Base-by-base conservation (phyloP, 148 eudicot genomes). In the Cornus florida region DNA sequence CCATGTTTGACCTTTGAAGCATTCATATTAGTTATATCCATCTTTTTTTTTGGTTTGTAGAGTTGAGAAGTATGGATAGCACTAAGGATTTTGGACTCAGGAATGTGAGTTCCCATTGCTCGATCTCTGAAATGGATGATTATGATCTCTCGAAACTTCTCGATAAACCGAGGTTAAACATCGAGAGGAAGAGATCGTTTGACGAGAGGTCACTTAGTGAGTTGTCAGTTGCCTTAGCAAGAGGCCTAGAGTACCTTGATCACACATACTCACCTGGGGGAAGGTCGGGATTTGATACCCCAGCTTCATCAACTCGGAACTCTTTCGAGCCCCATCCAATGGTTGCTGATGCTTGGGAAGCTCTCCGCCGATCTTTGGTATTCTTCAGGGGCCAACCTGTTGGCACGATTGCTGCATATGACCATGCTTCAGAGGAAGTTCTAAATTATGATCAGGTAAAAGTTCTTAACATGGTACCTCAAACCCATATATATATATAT, bases 301-400 rank as follows among this genome's bases (percentile, higher is more conserved):
- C 99, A 17, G 98, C 92, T 84, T 96, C 99, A 22, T 96, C 99
- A 5, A 73, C 94, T 53, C 84, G 98, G 77, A 91, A 92, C 80
- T 96, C 99, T 62, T 93, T 93, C 67, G 99, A 96, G 78, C 99
- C 99, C 22, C 99, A 96, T 79, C 99, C 99, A 60, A 93, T 96
- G 93, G 91, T 96, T 78, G 98, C 97, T 24, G 99, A 96, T 81
- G 99, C 99, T 46, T 96, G 99, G 99, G 99, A 96, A 65, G 91
- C 99, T 85, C 95, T 96, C 41, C 87, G 99, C 53, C 82, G 98
- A 59, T 93, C 98, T 22, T 74, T 93, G 86, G 99, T 96, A 72
- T 60, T 86, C 77, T 93, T 92, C 75, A 84, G 98, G 32, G 88
- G 87, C 72, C 99, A 96, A 83, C 99, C 99, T 3, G 99, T 96